Evolutionary conservation across 1,284 basidiomycete genomes (phyloP), one percentile per base, ranked within the genome.

Genomic region (Ganoderma resinaceum): DNA sequence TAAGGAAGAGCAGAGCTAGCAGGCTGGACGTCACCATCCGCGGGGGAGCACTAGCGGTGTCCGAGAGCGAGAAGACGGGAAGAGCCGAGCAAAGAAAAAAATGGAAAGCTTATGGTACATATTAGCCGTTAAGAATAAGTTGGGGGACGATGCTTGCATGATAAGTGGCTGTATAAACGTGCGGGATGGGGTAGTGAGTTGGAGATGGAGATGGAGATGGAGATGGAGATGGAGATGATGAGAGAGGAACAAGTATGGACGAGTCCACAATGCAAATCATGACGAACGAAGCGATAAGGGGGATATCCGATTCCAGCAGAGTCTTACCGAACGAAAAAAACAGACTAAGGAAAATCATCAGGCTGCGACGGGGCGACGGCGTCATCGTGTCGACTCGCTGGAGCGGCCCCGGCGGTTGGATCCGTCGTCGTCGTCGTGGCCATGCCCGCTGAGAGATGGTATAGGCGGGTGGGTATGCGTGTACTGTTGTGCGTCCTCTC

Each of bases 401-500:
- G 72, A 68, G 26, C 35, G 49, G 23, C 26, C 23, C n/a, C 29
- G 35, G 58, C 58, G 9, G 14, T 60, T n/a, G 8, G 58, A 60
- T 11, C 23, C 12, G 16, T 63, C 62, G 35, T 53, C 62, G 35
- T 53, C 37, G 23, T 26, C 35, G 3, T 63, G 29, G 33, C 63
- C 68, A 35, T 70, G 70, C 38, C 69, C 70, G 29, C 68, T 63
- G 67, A 73, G 55, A 9, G 70, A 70, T 11, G 70, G 67, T 70
- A 71, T 67, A 46, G 68, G 70, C 26, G 70, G 69, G n/a, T 72
- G 75, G 26, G 70, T 71, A 38, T 67, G 61, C 16, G 65, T 46
- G 60, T 33, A 61, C 38, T 61, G 65, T 8, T 66, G 66, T 16
- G 65, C 70, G 53, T 75, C 75, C 43, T 72, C 64, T 26, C 74